Base-by-base conservation (phyloP, 2,329 filamentous ascomycete genomes). In the Colletotrichum agaves region DNA sequence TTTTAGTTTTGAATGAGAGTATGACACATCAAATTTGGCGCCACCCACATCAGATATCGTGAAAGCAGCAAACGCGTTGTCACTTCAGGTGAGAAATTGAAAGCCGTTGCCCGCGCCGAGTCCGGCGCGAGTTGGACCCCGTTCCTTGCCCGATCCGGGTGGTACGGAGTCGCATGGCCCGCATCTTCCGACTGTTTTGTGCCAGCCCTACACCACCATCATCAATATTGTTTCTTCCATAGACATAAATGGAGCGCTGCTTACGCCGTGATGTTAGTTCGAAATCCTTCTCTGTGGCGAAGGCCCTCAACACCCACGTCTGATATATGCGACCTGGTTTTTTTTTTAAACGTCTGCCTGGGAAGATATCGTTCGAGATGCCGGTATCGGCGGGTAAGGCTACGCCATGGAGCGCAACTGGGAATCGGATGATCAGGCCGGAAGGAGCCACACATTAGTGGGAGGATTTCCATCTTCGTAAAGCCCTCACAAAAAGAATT, bases 301-400 rank as follows among this genome's bases (percentile, higher is more conserved):
- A 58, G n/a, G 27, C 39, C 55, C 27, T n/a, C 41, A 46, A 47
- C 27, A 35, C 4, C 39, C 55, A 17, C 35, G 55, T 15, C 21
- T 27, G 35, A 47, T 58, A 23, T 46, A 47, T 46, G 55, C 41
- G 23, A 27, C 43, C 27, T 58, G 41, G 19, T 7, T 15, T 23
- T 58, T 7, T 15, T 23, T 58, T 47, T 47, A 46, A 15, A 10
- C 43, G 27, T 44, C 41, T 58, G 41, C 55, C 55, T 58, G 27
- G n/a, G n/a, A 17, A 46, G 23, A 41, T 17, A 46, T 23, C 44
- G 21, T 19, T 46, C 39, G 35, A 19, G 15, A 47, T 23, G 55
- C 19, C 41, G 27, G 39, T n/a, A 10, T 7, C n/a, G 37, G 13
- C 43, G 21, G 33, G 2, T 1, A 19, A 58, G 41, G 5, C 55